A percentile compares a stretch with the other conserved stretches of the same genome.
Evolutionary conservation across 805 yeast genomes (phyloP).

Genomic region (Tetrapisispora fleetii): DNA sequence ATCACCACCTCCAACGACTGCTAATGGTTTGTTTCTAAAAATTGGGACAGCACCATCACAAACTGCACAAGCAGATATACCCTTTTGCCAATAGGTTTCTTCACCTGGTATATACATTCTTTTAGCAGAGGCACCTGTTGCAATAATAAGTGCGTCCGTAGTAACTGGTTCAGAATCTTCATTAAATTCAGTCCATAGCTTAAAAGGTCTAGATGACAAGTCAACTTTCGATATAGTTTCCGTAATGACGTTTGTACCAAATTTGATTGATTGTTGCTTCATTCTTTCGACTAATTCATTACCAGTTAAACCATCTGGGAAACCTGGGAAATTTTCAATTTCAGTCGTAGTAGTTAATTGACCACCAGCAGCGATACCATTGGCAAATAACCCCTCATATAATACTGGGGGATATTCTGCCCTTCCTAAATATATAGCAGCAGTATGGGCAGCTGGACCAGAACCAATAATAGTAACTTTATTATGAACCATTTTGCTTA

Average conservation of each 20-base stretch:
- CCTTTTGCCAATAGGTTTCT: slow-evolving; percentile 97
- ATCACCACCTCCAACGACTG: slow-evolving; percentile 98
- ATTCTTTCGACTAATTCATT: slow-evolving; percentile 83
- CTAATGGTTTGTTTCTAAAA: slow-evolving; percentile 94
- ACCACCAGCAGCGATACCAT: slow-evolving; percentile 98
- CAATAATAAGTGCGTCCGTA: slow-evolving; percentile 83
- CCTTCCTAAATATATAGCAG: slow-evolving; percentile 92
- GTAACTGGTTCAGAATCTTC: slow-evolving; percentile 89
- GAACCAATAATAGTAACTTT: slow-evolving; percentile 87
- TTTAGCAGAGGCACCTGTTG: slow-evolving; percentile 98
- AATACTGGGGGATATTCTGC: slow-evolving; percentile 92
- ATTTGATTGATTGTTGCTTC: slow-evolving; percentile 78
- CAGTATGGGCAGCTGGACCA: slow-evolving; percentile 99
- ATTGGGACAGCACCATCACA: slow-evolving; percentile 99
- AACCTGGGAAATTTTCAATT: slow-evolving; percentile 97
- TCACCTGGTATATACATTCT: slow-evolving; percentile 93
- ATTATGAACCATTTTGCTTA: slow-evolving; percentile 38
- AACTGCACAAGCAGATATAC: slow-evolving; percentile 98
- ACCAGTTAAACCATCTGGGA: slow-evolving; percentile 89
- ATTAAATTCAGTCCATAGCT: slow-evolving; percentile 91
- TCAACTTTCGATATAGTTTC: slow-evolving; percentile 94
- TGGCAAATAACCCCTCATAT: slow-evolving; percentile 93
- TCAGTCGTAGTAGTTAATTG: slow-evolving; percentile 98
- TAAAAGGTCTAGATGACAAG: slow-evolving; percentile 80
- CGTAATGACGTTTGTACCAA: slow-evolving; percentile 90